These are phyloP conservation scores for Martensiomyces pterosporus DNA, from an alignment of 192 early-diverging fungal genomes.

Conservation along the genomic window DNA sequence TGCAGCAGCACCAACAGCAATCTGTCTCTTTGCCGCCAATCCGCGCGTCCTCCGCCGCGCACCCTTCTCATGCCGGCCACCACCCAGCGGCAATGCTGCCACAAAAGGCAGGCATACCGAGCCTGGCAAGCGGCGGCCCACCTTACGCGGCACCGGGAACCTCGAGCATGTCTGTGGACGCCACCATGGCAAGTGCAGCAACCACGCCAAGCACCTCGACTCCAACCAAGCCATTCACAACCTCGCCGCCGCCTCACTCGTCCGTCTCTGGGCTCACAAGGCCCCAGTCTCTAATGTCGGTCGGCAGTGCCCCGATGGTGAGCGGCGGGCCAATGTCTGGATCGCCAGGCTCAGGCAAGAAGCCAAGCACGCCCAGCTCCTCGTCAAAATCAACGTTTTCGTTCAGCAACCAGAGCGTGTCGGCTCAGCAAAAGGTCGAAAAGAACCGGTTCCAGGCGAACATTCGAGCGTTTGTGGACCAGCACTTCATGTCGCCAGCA, in stretches of 20 bases:
- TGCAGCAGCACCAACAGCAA: slow-evolving; percentile 10
- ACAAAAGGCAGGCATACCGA: not conserved
- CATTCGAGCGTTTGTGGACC: slow-evolving; percentile 46
- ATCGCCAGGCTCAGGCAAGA: too few relatives aligned
- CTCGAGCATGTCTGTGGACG: slow-evolving; percentile 16
- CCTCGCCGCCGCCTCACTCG: too few relatives aligned
- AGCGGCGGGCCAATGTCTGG: too few relatives aligned
- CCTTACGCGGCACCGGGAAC: slow-evolving; percentile 5
- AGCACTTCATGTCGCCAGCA: slow-evolving; percentile 23
- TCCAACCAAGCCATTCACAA: too few relatives aligned
- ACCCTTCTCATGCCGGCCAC: slow-evolving; percentile 1
- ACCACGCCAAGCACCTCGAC: slow-evolving; percentile 22
- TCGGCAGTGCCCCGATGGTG: too few relatives aligned
- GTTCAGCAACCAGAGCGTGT: too few relatives aligned
- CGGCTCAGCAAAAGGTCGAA: slow-evolving; percentile 44
- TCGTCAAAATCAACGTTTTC: too few relatives aligned
- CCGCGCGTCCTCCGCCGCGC: slow-evolving; percentile 5
- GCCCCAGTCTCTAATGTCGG: too few relatives aligned
- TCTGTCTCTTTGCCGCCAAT: slow-evolving; percentile 17
- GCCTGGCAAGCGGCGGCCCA: too few relatives aligned
- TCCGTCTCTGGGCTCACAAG: too few relatives aligned
- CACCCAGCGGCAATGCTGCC: not conserved
- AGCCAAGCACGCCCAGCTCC: too few relatives aligned
- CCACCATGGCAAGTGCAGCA: slow-evolving; percentile 13
- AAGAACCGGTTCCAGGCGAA: slow-evolving; percentile 50